These are phyloP conservation scores for Eleusine indica DNA, from an alignment of 176 grass and related monocot species.

Conservation along the genomic window DNA sequence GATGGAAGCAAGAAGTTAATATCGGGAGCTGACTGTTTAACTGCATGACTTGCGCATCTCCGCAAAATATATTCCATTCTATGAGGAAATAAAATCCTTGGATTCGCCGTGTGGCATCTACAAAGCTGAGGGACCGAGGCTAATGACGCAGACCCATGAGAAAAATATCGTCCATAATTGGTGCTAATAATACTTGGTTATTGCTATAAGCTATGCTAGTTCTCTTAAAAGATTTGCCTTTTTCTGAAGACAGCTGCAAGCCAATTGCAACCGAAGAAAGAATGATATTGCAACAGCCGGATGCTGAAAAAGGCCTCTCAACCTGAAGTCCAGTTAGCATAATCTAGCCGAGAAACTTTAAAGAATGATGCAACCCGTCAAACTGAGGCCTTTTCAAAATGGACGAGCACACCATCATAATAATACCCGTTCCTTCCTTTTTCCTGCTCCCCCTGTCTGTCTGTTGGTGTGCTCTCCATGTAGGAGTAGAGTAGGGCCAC, in stretches of 20 bases:
- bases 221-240: neutral
- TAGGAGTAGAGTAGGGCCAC: neutral
- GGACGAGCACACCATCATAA: conserved; percentile 17
- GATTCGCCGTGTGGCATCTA: conserved; percentile 25
- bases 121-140: conserved; percentile 17
- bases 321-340: conserved; percentile 38
- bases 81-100: neutral
- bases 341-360: neutral
- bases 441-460: conserved; percentile 35
- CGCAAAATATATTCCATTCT: neutral
- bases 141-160: conserved; percentile 23
- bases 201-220: neutral
- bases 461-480: conserved; percentile 43
- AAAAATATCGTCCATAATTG: conserved; percentile 37
- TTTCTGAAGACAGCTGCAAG: conserved; percentile 32
- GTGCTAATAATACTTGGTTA: neutral
- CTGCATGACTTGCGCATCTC: conserved; percentile 31
- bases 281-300: conserved; percentile 34
- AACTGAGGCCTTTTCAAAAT: conserved; percentile 18
- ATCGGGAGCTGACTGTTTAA: neutral
- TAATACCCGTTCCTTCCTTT: neutral
- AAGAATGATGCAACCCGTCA: conserved; percentile 33
- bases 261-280: conserved; percentile 9
- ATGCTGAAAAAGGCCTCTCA: conserved; percentile 40
- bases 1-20: neutral